phyloP scores from a whole-genome alignment of 208 protist species.

The Crithidia acanthocephali region DNA sequence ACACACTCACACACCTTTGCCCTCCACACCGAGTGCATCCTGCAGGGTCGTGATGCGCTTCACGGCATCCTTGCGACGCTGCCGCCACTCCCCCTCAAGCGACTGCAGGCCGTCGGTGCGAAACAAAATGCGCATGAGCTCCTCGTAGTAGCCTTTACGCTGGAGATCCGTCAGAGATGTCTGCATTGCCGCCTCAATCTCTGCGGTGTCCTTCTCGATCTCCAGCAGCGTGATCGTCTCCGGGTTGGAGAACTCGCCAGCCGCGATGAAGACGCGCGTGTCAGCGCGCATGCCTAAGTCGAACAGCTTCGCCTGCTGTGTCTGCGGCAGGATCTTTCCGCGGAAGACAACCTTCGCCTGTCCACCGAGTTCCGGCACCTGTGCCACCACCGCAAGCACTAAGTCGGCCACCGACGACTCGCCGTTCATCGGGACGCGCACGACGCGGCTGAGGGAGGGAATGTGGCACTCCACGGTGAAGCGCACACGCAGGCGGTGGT shows the following conservation, averaged over 20 bases:
- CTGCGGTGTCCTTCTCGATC: conserved; percentile 53
- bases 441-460: conserved; percentile 42
- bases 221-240: conserved; percentile 68
- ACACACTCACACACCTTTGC: background rate
- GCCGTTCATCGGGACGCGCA: conserved; percentile 44
- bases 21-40: conserved; percentile 53
- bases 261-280: conserved; percentile 61
- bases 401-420: conserved; percentile 67
- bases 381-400: conserved; percentile 32
- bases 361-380: conserved; percentile 30
- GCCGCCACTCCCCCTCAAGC: conserved; percentile 65
- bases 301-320: conserved; percentile 46
- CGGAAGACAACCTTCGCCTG: conserved; percentile 59
- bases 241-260: conserved; percentile 48
- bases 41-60: conserved; percentile 62
- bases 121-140: conserved; percentile 87
- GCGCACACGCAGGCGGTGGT: conserved; percentile 29
- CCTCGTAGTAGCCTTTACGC: conserved; percentile 80
- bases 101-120: conserved; percentile 68
- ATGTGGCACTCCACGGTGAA: conserved; percentile 52
- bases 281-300: conserved; percentile 56
- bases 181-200: conserved; percentile 40
- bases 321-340: conserved; percentile 56
- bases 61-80: conserved; percentile 64
- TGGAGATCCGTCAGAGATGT: conserved; percentile 37